Conservation (phyloP, 225 moss, liverwort and hornwort species). For the Neckera pumila region DNA sequence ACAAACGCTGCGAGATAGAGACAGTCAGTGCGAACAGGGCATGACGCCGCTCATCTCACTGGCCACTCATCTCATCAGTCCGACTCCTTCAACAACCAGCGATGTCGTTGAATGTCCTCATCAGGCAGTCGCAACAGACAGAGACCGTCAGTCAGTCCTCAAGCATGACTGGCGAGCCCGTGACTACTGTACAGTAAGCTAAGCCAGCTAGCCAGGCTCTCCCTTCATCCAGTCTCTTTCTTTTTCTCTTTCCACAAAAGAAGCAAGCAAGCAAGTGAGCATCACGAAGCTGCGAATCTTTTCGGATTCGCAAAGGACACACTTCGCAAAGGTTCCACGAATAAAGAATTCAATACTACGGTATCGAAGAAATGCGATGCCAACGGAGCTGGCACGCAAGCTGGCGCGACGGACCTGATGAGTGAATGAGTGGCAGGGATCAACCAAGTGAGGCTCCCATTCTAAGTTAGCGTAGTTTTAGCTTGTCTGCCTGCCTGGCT, state of each 20-base stretch:
- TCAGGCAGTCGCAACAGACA: not conserved
- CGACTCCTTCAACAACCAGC: constrained; percentile 1
- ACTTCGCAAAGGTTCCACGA: not conserved
- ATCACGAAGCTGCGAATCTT: not conserved
- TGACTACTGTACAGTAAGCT: not conserved
- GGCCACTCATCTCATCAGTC: not conserved
- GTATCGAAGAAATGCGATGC: not conserved
- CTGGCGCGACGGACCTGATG: not conserved
- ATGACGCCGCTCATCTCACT: not conserved
- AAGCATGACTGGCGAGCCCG: not conserved
- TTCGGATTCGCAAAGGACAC: not conserved
- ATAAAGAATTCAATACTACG: not conserved
- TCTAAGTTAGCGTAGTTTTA: not conserved
- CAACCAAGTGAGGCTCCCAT: not conserved
- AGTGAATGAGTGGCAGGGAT: not conserved
- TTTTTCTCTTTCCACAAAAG: not conserved
- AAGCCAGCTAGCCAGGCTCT: not conserved
- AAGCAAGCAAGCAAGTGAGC: not conserved
- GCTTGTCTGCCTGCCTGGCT: not conserved
- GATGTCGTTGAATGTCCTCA: not conserved
- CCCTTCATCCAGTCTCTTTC: not conserved
- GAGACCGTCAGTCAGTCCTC: not conserved
- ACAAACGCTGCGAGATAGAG: not conserved
- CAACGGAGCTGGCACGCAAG: constrained; percentile 15
- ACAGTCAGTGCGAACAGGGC: not conserved